Base-by-base conservation (phyloP, 176 grass and related monocot genomes). In the Puya raimondii region DNA sequence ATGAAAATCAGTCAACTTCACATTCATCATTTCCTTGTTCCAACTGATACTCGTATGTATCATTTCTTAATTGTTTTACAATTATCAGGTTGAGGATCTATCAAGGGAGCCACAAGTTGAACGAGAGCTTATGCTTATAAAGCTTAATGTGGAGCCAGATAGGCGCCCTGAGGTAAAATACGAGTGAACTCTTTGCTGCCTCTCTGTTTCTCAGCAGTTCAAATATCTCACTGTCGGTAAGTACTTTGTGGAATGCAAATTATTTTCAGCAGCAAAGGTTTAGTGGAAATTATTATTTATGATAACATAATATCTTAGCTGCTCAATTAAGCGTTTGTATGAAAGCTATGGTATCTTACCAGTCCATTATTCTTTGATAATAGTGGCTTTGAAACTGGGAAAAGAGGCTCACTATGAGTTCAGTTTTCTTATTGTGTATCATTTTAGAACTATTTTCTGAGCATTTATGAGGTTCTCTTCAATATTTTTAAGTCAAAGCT, bases 41-140 rank as follows among this genome's bases (percentile, higher is more conserved):
- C 8, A 59, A 59, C 20, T 15, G 16, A 15, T 59, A 17, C 16
- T 18, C 10, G 13, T 17, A 59, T 59, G 54, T 59, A 18, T 10
- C 33, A 47, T 71, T 49, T 48, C 57, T 47, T 74, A 50, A 47
- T 16, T 21, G 53, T 68, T 23, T 9, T n/a, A 65, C 76, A 75
- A 50, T 73, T 81, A 72, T 59, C 76, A 99, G 94, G 94, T 99
- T 10, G 94, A 97, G 16, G 89, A 99, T 92, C 71, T 93, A 65
- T 99, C 94, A 73, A 99, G 49, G 65, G 94, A 99, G 64, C 86
- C 89, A 69, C 86, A 92, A 73, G 88, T 99, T 71, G 94, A 99
- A 82, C 77, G 94, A 81, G 89, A 99, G 78, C 80, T 99, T 51
- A 93, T 99, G 85, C 94, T 99, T 85, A 86, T 99, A 90, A 99